Conservation (phyloP, 2,329 filamentous ascomycete genomes). For the Penicillium sp. region DNA sequence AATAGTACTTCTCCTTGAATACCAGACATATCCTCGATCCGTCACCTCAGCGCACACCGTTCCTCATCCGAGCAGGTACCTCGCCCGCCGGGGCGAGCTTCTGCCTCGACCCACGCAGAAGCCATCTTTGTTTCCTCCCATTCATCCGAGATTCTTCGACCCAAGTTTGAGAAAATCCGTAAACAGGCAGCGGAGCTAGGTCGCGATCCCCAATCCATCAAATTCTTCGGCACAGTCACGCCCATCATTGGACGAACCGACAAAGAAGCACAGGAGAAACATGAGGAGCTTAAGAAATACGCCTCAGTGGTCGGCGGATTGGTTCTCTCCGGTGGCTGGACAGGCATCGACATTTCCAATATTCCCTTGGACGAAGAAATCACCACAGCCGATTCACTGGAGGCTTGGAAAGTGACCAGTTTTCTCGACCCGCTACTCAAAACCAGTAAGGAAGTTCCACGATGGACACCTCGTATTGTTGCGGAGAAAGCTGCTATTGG, state of each 20-base stretch:
- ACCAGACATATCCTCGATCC: constrained; percentile 54
- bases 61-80: constrained; percentile 61
- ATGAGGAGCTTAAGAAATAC: constrained; percentile 53
- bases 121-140: constrained; percentile 61
- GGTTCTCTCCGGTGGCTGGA: constrained; percentile 59
- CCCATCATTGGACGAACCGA: constrained; percentile 53
- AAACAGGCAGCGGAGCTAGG: constrained; percentile 52
- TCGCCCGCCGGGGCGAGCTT: constrained; percentile 59
- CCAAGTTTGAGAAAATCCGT: constrained; percentile 56
- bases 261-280: constrained; percentile 55
- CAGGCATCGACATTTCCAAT: constrained; percentile 59
- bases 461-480: constrained; percentile 48
- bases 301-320: constrained; percentile 56
- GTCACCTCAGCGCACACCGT: constrained; percentile 58
- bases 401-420: constrained; percentile 54
- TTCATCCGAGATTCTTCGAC: constrained; percentile 49
- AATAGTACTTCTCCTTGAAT: constrained; percentile 47
- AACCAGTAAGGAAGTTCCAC: constrained; percentile 49
- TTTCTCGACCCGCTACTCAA: constrained; percentile 52
- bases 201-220: constrained; percentile 57
- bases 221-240: constrained; percentile 55
- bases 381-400: constrained; percentile 53
- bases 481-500: constrained; percentile 51
- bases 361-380: constrained; percentile 60
- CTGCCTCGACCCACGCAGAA: constrained; percentile 59